Conservation (phyloP, 371 early-diverging fungal genomes). For the Mucor piriformis region DNA sequence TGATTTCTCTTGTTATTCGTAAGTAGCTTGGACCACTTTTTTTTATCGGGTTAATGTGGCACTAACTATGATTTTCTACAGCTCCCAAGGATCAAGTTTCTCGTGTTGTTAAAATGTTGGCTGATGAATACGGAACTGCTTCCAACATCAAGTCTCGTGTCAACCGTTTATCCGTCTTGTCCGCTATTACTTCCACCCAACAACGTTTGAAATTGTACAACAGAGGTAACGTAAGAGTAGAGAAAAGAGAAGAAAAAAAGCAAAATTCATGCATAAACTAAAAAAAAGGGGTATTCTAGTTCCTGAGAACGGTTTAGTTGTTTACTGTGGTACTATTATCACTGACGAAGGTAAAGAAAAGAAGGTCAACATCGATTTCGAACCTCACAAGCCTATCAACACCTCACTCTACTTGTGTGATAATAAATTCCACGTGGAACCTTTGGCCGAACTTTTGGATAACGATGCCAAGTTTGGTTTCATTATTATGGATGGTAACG, state of each 20-base stretch:
- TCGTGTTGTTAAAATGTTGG: constrained; percentile 92
- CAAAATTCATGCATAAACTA: not conserved
- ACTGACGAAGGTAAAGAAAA: constrained; percentile 99
- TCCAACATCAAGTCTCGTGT: constrained; percentile 99
- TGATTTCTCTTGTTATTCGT: constrained; percentile 99
- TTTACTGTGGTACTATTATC: constrained; percentile 97
- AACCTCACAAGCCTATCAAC: constrained; percentile 99
- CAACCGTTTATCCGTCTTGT: constrained; percentile 97
- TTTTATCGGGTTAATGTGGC: not conserved
- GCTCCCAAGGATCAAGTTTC: constrained; percentile 96
- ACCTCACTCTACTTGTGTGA: constrained; percentile 99
- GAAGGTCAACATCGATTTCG: constrained; percentile 99
- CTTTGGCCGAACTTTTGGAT: constrained; percentile 91
- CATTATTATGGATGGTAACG: constrained; percentile 99
- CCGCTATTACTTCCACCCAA: constrained; percentile 99
- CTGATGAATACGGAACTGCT: constrained; percentile 99
- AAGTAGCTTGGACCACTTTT: no score
- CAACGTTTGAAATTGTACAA: constrained; percentile 97
- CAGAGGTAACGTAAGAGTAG: constrained; percentile 57
- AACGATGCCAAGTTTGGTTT: constrained; percentile 98
- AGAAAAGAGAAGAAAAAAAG: not conserved
- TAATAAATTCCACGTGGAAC: constrained; percentile 99
- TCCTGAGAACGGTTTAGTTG: constrained; percentile 93
- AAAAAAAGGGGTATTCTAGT: constrained; percentile 40
- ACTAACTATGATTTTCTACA: constrained; percentile 6